These are phyloP conservation scores for Chrysoporthe cubensis DNA, from an alignment of 2,329 filamentous ascomycete genomes.

Conservation along the genomic window DNA sequence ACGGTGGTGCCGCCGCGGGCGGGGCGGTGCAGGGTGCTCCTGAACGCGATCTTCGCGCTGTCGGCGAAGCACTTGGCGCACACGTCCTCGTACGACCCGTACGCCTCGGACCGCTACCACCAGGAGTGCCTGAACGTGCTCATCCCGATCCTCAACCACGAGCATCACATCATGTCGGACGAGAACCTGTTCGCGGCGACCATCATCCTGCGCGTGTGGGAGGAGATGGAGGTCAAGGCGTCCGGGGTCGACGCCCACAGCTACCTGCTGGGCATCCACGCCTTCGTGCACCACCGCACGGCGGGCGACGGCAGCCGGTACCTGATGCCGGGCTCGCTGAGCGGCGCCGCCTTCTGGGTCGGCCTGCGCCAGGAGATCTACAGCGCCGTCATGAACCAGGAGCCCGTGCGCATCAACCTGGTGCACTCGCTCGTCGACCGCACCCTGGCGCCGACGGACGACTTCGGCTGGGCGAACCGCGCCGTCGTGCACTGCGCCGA, in stretches of 20 bases:
- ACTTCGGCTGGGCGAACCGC: slow-evolving; percentile 63
- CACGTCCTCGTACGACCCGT: slow-evolving; percentile 50
- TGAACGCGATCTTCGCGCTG: slow-evolving; percentile 61
- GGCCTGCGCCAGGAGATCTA: slow-evolving; percentile 64
- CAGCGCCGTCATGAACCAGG: slow-evolving; percentile 53
- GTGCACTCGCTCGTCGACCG: slow-evolving; percentile 55
- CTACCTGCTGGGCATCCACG: slow-evolving; percentile 50
- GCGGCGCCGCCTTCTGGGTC: slow-evolving; percentile 61
- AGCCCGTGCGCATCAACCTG: slow-evolving; percentile 53
- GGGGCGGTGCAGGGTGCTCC: slow-evolving; percentile 52
- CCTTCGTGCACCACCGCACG: slow-evolving; percentile 46
- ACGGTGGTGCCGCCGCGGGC: slow-evolving; percentile 57
- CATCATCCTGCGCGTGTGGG: slow-evolving; percentile 60
- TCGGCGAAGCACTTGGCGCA: slow-evolving; percentile 59
- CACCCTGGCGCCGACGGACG: slow-evolving; percentile 51
- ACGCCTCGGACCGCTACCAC: slow-evolving; percentile 57
- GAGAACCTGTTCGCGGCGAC: slow-evolving; percentile 58
- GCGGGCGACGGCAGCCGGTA: slow-evolving; percentile 38
- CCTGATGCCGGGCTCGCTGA: slow-evolving; percentile 46
- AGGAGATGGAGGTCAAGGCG: slow-evolving; percentile 55
- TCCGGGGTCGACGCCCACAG: slow-evolving; percentile 51
- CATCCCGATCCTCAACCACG: slow-evolving; percentile 51
- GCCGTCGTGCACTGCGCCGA: slow-evolving; percentile 66
- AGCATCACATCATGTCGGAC: slow-evolving; percentile 46
- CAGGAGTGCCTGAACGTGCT: slow-evolving; percentile 54